These are phyloP conservation scores for Boletus vinaceobasis DNA, from an alignment of 768 basidiomycete genomes.

Conservation along the genomic window DNA sequence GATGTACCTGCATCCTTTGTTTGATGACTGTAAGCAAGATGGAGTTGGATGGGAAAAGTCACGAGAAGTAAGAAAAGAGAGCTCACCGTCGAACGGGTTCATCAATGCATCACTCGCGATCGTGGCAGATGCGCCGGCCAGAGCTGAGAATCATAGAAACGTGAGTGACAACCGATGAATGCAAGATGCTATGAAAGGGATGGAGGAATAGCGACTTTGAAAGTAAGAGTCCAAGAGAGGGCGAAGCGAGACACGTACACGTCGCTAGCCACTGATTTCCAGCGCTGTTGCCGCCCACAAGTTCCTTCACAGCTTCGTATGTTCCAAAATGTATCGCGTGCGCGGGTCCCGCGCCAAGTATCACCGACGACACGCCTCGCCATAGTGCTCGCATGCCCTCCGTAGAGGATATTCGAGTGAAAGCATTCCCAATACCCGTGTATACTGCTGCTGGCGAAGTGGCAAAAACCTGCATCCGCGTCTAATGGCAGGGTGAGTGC, in stretches of 20 bases:
- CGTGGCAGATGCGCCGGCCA: constrained; percentile 93
- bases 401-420: constrained; percentile 88
- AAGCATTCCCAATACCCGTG: constrained; percentile 86
- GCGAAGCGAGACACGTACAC: constrained; percentile 49
- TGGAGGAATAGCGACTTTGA: neutral
- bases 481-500: constrained; percentile 46
- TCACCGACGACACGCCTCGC: constrained; percentile 95
- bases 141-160: constrained; percentile 45
- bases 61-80: neutral
- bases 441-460: constrained; percentile 83
- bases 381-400: constrained; percentile 90
- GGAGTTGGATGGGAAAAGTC: constrained; percentile 11
- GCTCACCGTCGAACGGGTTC: constrained; percentile 98
- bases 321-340: constrained; percentile 98
- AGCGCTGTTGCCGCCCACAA: constrained; percentile 76
- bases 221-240: constrained; percentile 1
- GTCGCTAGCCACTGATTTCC: constrained; percentile 87
- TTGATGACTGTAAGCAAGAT: constrained; percentile 77
- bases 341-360: constrained; percentile 94
- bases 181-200: neutral
- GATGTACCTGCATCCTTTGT: constrained; percentile 98
- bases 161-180: constrained; percentile 9
- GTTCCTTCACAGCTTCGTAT: constrained; percentile 91
- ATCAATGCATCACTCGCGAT: constrained; percentile 95
- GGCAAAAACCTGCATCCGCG: constrained; percentile 97